phyloP scores from a whole-genome alignment of 495 filamentous ascomycete genomes.

The Xylaria longipes region DNA sequence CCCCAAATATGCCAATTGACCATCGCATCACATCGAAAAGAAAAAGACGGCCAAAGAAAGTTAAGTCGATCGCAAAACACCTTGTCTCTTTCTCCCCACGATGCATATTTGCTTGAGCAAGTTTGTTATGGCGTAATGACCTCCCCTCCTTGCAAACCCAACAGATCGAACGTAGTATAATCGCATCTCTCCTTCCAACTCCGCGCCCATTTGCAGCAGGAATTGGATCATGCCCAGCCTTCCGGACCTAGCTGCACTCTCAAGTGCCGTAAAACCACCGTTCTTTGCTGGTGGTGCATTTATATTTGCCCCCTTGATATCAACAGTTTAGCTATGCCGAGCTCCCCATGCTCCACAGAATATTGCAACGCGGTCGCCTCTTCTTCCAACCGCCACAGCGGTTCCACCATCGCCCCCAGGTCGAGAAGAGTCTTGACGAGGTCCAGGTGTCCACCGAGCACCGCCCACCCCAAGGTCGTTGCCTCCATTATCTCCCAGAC shows the following conservation, averaged over 20 bases:
- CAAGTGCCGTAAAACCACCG: neutral
- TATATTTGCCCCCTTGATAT: neutral
- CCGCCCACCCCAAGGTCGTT: no score
- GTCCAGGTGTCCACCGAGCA: neutral
- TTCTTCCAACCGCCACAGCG: neutral
- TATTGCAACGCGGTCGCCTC: neutral
- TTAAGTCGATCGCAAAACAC: neutral
- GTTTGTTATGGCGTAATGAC: neutral
- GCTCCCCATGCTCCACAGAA: neutral
- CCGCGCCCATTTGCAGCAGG: neutral
- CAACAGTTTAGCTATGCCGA: neutral
- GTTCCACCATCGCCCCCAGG: neutral
- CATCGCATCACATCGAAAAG: neutral
- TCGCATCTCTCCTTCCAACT: neutral
- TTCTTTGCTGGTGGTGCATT: neutral
- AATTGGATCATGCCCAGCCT: slow-evolving; percentile 10
- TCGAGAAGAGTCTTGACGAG: neutral
- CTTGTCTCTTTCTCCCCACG: neutral
- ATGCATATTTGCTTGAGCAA: neutral
- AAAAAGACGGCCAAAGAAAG: no score
- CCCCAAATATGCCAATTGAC: neutral
- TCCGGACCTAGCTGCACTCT: neutral
- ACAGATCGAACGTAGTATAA: slow-evolving; percentile 8
- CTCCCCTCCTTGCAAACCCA: neutral
- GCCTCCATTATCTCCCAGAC: no score